These are phyloP conservation scores for Pouteria glomerata DNA, from an alignment of 148 eudicot species.

Conservation along the genomic window DNA sequence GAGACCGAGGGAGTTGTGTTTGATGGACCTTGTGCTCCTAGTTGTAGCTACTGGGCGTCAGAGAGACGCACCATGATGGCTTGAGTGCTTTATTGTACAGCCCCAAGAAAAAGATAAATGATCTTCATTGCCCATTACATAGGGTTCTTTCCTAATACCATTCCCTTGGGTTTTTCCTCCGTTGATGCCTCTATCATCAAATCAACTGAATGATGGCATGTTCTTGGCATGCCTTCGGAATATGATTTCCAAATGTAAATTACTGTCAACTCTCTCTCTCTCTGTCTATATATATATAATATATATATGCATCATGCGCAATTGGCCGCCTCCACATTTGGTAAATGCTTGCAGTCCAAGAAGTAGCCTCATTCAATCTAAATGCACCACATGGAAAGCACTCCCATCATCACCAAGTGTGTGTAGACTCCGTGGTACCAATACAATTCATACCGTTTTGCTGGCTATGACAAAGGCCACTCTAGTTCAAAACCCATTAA, in stretches of 20 bases:
- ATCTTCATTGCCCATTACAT: neutral
- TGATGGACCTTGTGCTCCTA: too few relatives aligned
- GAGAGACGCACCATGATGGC: too few relatives aligned
- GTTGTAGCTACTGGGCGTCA: too few relatives aligned
- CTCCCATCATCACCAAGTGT: neutral
- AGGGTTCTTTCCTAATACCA: neutral
- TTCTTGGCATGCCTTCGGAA: neutral
- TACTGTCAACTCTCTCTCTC: neutral
- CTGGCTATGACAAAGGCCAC: too few relatives aligned
- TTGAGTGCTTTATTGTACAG: too few relatives aligned
- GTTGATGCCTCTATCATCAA: neutral
- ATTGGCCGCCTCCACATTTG: neutral
- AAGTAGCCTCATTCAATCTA: neutral
- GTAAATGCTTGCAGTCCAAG: neutral
- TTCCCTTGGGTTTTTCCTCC: neutral
- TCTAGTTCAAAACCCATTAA: neutral
- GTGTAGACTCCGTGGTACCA: too few relatives aligned
- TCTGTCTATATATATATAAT: neutral
- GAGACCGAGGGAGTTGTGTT: too few relatives aligned
- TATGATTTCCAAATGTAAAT: constrained; percentile 1
- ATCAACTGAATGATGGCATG: neutral
- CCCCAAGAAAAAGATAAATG: too few relatives aligned
- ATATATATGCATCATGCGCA: neutral
- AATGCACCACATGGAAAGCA: neutral
- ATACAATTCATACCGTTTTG: too few relatives aligned